Percentiles rank a stretch among this genome's conserved stretches.
Evolutionary conservation across 129 eudicot species (phyloP).

Genomic region (Flaveria sonorensis): DNA sequence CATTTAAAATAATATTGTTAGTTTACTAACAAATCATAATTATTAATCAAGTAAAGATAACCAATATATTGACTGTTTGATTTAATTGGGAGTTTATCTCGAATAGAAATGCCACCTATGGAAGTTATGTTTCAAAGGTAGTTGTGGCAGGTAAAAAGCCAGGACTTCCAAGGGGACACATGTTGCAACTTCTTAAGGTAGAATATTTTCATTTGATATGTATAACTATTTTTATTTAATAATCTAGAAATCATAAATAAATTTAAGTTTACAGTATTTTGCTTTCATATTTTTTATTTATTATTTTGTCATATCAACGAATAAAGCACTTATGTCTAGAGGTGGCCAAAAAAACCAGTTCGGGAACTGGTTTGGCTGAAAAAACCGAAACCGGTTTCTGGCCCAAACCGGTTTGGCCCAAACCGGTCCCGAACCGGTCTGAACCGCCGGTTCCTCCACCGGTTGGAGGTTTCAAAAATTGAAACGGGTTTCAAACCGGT

Average conservation of each 20-base stretch:
- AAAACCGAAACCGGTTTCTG: too few species aligned
- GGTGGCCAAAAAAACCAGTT: too few species aligned
- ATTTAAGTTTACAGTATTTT: neutral
- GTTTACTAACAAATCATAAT: neutral
- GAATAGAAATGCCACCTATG: conserved; percentile 4
- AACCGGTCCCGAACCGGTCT: too few species aligned
- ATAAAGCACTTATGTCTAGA: neutral
- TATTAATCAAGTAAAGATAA: neutral
- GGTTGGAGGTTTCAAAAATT: too few species aligned
- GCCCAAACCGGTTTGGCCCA: too few species aligned
- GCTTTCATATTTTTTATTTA: neutral
- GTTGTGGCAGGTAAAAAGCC: conserved; percentile 11
- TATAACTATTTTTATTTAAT: neutral
- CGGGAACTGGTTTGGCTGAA: too few species aligned
- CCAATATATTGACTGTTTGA: neutral
- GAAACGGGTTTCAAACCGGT: too few species aligned
- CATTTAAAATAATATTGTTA: neutral
- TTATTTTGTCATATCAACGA: neutral
- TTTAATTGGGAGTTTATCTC: conserved; percentile 2
- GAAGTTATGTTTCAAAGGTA: conserved; percentile 15
- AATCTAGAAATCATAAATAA: neutral
- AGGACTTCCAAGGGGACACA: conserved; percentile 23
- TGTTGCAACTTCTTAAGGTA: conserved; percentile 7
- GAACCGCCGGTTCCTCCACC: too few species aligned
- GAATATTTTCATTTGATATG: neutral